phyloP scores from a whole-genome alignment of 176 grass and related monocot genomes.

The Luzula sylvatica region DNA sequence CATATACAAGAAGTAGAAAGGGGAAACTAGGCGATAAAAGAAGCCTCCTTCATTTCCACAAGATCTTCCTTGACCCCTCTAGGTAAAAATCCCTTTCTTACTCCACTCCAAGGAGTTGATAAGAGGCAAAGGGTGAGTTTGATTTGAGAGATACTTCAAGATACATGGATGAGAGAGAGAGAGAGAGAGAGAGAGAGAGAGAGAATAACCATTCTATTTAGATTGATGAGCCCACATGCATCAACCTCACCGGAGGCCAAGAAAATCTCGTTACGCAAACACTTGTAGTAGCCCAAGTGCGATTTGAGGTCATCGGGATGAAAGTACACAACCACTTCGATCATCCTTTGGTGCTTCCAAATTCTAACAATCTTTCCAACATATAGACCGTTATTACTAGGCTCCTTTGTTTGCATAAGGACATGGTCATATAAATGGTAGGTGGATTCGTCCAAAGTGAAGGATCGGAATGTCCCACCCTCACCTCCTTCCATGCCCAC shows the following conservation, averaged over 20 bases:
- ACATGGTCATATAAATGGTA: conserved; percentile 12
- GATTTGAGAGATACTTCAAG: no score
- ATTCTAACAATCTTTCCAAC: conserved; percentile 13
- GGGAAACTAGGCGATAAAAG: no score
- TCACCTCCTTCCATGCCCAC: no score
- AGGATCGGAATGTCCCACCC: background rate
- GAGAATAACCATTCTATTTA: conserved; percentile 15
- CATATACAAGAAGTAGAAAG: no score
- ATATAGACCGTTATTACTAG: conserved; percentile 4
- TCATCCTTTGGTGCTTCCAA: background rate
- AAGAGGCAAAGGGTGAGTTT: no score
- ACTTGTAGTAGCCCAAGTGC: background rate
- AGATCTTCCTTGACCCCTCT: no score
- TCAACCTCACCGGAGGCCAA: conserved; percentile 2
- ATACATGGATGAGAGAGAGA: no score
- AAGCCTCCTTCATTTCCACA: no score
- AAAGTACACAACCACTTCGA: conserved; percentile 14
- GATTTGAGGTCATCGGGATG: background rate
- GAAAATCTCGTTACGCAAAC: conserved; percentile 10
- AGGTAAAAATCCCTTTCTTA: no score
- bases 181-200: no score
- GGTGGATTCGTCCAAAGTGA: background rate
- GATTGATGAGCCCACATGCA: background rate
- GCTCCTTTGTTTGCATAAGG: background rate
- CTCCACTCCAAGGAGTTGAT: no score